Conservation (phyloP, 2,329 filamentous ascomycete species). For the Pestalotiopsis sp. region DNA sequence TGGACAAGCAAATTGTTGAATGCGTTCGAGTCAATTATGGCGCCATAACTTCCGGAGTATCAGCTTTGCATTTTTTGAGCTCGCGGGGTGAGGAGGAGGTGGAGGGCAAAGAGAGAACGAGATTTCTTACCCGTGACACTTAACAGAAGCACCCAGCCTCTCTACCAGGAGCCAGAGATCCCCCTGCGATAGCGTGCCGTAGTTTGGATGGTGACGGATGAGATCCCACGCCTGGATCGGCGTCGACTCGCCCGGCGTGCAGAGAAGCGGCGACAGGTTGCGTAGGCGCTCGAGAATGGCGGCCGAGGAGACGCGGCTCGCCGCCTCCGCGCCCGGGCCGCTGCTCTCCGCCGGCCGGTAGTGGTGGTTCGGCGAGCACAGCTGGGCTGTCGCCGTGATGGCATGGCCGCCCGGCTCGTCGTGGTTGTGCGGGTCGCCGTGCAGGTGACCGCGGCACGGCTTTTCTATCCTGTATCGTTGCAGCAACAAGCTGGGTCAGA, state of each 20-base stretch:
- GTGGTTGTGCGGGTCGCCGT: constrained; percentile 1
- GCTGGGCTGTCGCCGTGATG: constrained; percentile 3
- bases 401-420: constrained; percentile 6
- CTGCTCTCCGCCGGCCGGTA: too few species aligned
- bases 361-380: background rate
- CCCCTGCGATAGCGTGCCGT: background rate
- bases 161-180: background rate
- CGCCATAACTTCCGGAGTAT: background rate
- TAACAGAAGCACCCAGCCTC: background rate
- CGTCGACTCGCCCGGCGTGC: constrained; percentile 2
- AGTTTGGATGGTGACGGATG: background rate
- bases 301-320: background rate
- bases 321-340: background rate
- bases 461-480: background rate
- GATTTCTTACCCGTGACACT: constrained; percentile 1
- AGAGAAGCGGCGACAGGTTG: constrained; percentile 3
- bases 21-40: background rate
- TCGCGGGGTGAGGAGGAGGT: background rate
- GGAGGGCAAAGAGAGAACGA: background rate
- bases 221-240: constrained; percentile 7
- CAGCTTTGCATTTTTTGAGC: background rate
- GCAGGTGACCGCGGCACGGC: constrained; percentile 2
- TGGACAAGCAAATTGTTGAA: background rate
- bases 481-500: background rate
- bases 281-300: constrained; percentile 6